Conservation (phyloP, 148 eudicot species). For the Heliamphora exappendiculata region DNA sequence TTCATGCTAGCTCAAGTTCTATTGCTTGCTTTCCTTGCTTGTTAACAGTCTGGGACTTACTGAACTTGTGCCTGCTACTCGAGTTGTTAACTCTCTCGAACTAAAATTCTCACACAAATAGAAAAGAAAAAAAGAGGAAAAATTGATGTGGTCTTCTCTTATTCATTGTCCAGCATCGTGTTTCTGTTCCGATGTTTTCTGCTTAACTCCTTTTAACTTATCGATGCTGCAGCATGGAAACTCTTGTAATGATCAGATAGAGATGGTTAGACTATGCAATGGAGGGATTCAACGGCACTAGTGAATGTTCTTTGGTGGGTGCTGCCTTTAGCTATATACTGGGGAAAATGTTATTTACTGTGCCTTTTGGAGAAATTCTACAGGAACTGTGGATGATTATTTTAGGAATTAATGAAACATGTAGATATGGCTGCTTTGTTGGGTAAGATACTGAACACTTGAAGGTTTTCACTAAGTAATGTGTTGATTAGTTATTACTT, state of each 20-base stretch:
- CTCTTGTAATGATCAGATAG: conserved; percentile 26
- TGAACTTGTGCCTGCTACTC: neutral
- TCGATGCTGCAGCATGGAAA: conserved; percentile 48
- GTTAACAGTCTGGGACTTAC: neutral
- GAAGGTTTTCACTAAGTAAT: neutral
- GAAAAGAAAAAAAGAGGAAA: too few species aligned
- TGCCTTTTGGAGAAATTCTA: conserved; percentile 9
- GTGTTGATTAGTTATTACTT: neutral
- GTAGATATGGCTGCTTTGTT: conserved; percentile 35
- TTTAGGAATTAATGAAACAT: conserved; percentile 17
- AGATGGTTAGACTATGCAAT: neutral
- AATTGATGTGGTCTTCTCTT: too few species aligned
- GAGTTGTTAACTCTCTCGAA: neutral
- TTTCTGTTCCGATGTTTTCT: neutral
- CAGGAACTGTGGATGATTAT: conserved; percentile 6
- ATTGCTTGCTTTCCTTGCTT: neutral
- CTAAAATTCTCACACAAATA: too few species aligned
- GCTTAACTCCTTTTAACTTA: neutral
- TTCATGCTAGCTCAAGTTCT: neutral
- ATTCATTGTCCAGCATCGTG: neutral
- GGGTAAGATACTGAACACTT: conserved; percentile 6
- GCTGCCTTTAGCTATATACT: conserved; percentile 2
- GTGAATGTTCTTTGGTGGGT: conserved; percentile 4
- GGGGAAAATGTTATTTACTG: neutral
- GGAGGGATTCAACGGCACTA: neutral